Percentiles rank a stretch among this genome's conserved stretches.
These are phyloP conservation scores for Vitis riparia DNA, from an alignment of 164 flowering plant species.

Conservation along the genomic window DNA sequence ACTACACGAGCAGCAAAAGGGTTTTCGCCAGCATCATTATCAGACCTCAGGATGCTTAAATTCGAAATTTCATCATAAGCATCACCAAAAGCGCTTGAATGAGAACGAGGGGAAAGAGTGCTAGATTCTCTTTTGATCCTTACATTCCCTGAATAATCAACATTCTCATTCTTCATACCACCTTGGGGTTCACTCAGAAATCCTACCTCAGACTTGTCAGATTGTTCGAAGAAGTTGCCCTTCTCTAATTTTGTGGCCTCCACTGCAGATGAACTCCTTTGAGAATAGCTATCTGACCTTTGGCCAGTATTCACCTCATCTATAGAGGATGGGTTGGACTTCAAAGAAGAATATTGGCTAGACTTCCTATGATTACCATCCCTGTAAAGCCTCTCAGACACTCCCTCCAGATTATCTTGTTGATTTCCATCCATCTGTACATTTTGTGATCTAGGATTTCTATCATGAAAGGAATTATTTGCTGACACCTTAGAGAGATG, in stretches of 20 bases:
- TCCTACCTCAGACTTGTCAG: conserved; percentile 24
- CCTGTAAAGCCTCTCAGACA: conserved; percentile 10
- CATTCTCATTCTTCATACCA: conserved; percentile 16
- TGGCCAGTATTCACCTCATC: conserved; percentile 19
- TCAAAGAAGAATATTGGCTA: conserved; percentile 28
- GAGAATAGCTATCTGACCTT: conserved; percentile 30
- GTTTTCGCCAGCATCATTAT: conserved; percentile 18
- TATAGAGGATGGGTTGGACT: conserved; percentile 18
- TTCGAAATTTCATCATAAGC: conserved; percentile 18
- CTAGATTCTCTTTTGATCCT: conserved; percentile 24
- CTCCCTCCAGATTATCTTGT: conserved; percentile 18
- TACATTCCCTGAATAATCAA: conserved; percentile 26
- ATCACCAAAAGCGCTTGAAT: conserved; percentile 21
- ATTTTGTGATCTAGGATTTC: conserved; percentile 17
- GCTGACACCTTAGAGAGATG: conserved; percentile 8
- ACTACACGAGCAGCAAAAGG: conserved; percentile 27
- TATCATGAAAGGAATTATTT: conserved; percentile 7
- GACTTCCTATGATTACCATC: conserved; percentile 20
- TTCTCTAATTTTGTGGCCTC: conserved; percentile 13
- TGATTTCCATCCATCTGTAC: conserved; percentile 6
- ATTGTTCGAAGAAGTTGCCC: conserved; percentile 12
- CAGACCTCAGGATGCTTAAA: conserved; percentile 16
- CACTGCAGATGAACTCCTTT: conserved; percentile 24
- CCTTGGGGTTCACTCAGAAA: conserved; percentile 11
- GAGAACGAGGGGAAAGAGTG: conserved; percentile 31